phyloP scores from a whole-genome alignment of 202 grass and related monocot species.

The Setaria viridis region DNA sequence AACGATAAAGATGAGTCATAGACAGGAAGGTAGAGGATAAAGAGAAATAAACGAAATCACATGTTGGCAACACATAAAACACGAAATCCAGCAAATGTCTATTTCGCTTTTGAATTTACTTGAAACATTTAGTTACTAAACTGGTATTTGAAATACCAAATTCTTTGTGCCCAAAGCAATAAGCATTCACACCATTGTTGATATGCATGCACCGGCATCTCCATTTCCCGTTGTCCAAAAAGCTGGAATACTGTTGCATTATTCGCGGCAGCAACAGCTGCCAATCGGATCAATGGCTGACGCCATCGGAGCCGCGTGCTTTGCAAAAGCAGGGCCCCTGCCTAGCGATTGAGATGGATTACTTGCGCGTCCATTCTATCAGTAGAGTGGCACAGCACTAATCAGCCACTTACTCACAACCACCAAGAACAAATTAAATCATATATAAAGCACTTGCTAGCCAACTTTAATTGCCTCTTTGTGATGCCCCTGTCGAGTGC shows the following conservation, averaged over 20 bases:
- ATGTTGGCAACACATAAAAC: constrained; percentile 1
- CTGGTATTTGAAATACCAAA: neutral
- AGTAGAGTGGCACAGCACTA: constrained; percentile 44
- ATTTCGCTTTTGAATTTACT: neutral
- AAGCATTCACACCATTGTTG: constrained; percentile 12
- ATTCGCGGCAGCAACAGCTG: constrained; percentile 42
- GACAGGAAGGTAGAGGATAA: neutral
- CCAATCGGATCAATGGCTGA: constrained; percentile 43
- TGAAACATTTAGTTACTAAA: neutral
- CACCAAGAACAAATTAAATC: constrained; percentile 41
- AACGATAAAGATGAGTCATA: neutral
- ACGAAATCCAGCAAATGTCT: neutral
- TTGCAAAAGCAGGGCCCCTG: constrained; percentile 41
- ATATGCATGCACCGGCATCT: constrained; percentile 6
- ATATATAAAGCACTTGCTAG: constrained; percentile 29
- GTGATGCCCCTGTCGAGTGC: constrained; percentile 41
- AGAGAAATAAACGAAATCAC: neutral
- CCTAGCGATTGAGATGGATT: constrained; percentile 21
- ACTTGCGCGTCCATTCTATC: constrained; percentile 34
- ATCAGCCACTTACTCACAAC: constrained; percentile 38
- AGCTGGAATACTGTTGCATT: constrained; percentile 38
- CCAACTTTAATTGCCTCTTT: constrained; percentile 34
- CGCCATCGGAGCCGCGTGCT: constrained; percentile 29
- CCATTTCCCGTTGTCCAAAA: neutral
- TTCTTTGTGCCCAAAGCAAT: neutral